Percentiles rank a stretch among this genome's conserved stretches.
Evolutionary conservation across 768 basidiomycete genomes (phyloP).

Genomic region (Baorangia bicolor): DNA sequence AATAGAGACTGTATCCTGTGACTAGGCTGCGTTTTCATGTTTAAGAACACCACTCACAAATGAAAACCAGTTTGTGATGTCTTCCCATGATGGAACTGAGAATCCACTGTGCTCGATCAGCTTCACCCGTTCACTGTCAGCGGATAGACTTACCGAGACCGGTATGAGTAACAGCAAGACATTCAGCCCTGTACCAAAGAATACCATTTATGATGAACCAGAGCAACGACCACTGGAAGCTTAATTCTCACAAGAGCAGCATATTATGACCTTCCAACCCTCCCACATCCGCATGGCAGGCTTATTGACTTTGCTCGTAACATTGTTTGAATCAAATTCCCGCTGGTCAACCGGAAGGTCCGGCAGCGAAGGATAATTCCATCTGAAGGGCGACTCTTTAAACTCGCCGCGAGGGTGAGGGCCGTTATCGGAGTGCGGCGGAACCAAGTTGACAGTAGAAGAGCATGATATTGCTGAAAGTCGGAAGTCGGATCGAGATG

Average conservation of each 20-base stretch:
- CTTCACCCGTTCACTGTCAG: neutral
- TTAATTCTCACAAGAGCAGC: slow-evolving; percentile 52
- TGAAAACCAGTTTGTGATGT: slow-evolving; percentile 57
- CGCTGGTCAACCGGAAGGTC: slow-evolving; percentile 17
- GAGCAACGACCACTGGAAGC: neutral
- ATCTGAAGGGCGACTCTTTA: slow-evolving; percentile 31
- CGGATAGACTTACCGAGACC: slow-evolving; percentile 49
- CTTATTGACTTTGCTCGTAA: slow-evolving; percentile 1
- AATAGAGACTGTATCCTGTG: slow-evolving; percentile 48
- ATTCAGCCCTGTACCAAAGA: slow-evolving; percentile 58
- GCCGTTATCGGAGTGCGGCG: slow-evolving; percentile 10
- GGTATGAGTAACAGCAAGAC: slow-evolving; percentile 64
- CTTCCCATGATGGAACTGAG: slow-evolving; percentile 47
- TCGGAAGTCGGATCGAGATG: slow-evolving; percentile 21
- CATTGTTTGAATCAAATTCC: neutral
- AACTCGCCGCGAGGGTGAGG: slow-evolving; percentile 19
- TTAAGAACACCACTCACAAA: slow-evolving; percentile 43
- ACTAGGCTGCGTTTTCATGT: neutral
- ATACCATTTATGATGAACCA: neutral
- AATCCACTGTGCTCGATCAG: slow-evolving; percentile 47
- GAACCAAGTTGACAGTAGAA: slow-evolving; percentile 25
- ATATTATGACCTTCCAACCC: slow-evolving; percentile 55
- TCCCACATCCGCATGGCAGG: slow-evolving; percentile 31
- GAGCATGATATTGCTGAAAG: slow-evolving; percentile 25
- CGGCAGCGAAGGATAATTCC: slow-evolving; percentile 28